phyloP scores from a whole-genome alignment of 352 stramenopile species.

The Phytophthora pinifolia region DNA sequence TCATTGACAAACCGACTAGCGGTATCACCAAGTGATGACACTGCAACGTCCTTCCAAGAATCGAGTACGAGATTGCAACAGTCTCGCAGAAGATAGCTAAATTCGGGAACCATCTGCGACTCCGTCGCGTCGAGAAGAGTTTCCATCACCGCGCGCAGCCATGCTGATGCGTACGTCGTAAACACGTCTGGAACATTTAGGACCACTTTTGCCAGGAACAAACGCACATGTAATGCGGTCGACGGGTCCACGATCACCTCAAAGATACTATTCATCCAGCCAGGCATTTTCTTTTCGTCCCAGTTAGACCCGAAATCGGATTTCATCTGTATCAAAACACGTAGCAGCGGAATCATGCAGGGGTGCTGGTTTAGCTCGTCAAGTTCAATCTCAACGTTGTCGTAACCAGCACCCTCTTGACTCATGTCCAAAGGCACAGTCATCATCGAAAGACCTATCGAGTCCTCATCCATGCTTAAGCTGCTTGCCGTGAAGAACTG shows the following conservation, averaged over 20 bases:
- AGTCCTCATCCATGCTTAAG: conserved; percentile 54
- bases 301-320: conserved; percentile 61
- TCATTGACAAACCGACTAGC: conserved; percentile 57
- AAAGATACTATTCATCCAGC: conserved; percentile 82
- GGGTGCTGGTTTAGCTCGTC: conserved; percentile 73
- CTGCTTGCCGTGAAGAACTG: conserved; percentile 80
- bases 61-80: conserved; percentile 60
- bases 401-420: conserved; percentile 22
- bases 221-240: conserved; percentile 52
- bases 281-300: conserved; percentile 52
- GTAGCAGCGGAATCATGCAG: conserved; percentile 73
- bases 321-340: conserved; percentile 81
- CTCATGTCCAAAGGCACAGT: conserved; percentile 21
- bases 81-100: conserved; percentile 79
- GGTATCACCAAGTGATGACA: conserved; percentile 17
- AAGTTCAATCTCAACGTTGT: conserved; percentile 68
- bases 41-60: conserved; percentile 45
- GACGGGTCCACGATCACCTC: conserved; percentile 43
- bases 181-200: conserved; percentile 70
- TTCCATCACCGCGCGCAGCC: conserved; percentile 58
- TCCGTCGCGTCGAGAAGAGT: conserved; percentile 48
- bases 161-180: conserved; percentile 42
- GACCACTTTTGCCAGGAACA: conserved; percentile 76
- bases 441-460: conserved; percentile 11
- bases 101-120: conserved; percentile 41